A percentile compares a stretch with the other conserved stretches of the same genome.
phyloP scores from a whole-genome alignment of 1,284 basidiomycete genomes.

The Macrocystidia cucumis region DNA sequence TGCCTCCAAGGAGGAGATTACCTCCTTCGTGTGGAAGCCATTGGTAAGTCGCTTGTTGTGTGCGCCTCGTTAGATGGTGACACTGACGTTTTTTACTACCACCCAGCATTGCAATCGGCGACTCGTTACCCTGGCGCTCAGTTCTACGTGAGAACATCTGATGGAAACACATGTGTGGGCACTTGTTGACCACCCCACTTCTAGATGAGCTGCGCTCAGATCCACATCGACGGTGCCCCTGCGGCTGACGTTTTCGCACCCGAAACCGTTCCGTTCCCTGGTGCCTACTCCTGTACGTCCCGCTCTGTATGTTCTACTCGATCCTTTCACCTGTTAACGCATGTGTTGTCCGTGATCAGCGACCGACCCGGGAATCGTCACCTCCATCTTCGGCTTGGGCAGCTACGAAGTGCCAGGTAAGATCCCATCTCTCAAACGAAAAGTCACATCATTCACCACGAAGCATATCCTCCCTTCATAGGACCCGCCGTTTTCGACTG shows the following conservation, averaged over 20 bases:
- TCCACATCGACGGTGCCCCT: slow-evolving; percentile 44
- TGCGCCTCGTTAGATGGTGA: slow-evolving; percentile 4
- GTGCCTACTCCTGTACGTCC: slow-evolving; percentile 30
- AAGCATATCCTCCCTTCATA: slow-evolving; percentile 3
- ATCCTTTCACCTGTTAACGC: too few species aligned
- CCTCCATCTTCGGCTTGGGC: slow-evolving; percentile 28
- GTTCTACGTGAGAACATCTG: slow-evolving; percentile 30
- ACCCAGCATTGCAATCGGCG: slow-evolving; percentile 24
- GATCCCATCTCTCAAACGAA: too few species aligned
- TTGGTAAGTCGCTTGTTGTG: slow-evolving; percentile 26
- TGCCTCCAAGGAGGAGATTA: slow-evolving; percentile 44
- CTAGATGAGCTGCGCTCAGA: slow-evolving; percentile 46
- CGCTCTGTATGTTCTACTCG: slow-evolving; percentile 30
- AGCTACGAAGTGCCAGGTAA: slow-evolving; percentile 34
- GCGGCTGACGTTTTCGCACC: slow-evolving; percentile 37
- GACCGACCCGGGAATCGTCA: slow-evolving; percentile 34
- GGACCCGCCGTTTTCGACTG: slow-evolving; percentile 20
- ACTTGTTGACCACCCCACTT: too few species aligned
- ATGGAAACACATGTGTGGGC: too few species aligned
- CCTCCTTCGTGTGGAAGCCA: slow-evolving; percentile 43
- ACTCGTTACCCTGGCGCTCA: slow-evolving; percentile 41
- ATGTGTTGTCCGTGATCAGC: slow-evolving; percentile 16
- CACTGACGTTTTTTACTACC: neutral
- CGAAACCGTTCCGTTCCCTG: slow-evolving; percentile 41
- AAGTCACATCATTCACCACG: neutral